Evolutionary conservation across 1,284 basidiomycete genomes (phyloP).

Genomic region (Psilocybe mexicana): DNA sequence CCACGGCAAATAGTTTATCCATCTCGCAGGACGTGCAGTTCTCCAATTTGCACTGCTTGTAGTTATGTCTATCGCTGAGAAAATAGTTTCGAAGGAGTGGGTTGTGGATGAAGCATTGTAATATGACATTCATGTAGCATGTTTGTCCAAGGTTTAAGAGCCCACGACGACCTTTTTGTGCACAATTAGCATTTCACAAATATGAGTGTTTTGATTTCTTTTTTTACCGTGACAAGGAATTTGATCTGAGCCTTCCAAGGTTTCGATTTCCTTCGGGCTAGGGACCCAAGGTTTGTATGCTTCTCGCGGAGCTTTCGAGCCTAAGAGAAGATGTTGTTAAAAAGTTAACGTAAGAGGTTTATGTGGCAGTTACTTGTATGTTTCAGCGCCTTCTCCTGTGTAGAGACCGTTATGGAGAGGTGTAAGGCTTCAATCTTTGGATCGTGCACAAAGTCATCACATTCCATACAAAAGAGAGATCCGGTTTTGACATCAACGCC

Average conservation of each 20-base stretch:
- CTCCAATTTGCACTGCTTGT: conserved; percentile 64
- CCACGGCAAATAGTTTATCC: conserved; percentile 90
- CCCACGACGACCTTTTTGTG: conserved; percentile 70
- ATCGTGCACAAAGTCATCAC: conserved; percentile 49
- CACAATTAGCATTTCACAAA: too few species aligned
- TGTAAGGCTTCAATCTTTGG: conserved; percentile 36
- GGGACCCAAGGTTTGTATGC: conserved; percentile 45
- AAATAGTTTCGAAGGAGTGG: conserved; percentile 91
- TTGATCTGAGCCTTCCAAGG: conserved; percentile 36
- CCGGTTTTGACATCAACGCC: conserved; percentile 47
- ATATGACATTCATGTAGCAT: conserved; percentile 91
- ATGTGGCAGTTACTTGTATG: conserved; percentile 35
- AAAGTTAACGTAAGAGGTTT: neutral
- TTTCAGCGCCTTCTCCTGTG: conserved; percentile 43
- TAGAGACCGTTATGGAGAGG: conserved; percentile 35
- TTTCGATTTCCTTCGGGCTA: conserved; percentile 36
- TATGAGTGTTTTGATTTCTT: neutral
- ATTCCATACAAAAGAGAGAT: conserved; percentile 43
- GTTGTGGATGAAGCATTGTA: conserved; percentile 93
- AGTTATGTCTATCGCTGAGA: conserved; percentile 84
- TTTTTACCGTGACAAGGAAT: conserved; percentile 66
- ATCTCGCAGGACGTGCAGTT: conserved; percentile 94
- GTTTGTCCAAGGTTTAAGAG: conserved; percentile 93
- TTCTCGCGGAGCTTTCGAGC: conserved; percentile 39
- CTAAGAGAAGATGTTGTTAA: neutral